Base-by-base conservation (phyloP, 73 alveolate genomes). In the Urostyla sp. region DNA sequence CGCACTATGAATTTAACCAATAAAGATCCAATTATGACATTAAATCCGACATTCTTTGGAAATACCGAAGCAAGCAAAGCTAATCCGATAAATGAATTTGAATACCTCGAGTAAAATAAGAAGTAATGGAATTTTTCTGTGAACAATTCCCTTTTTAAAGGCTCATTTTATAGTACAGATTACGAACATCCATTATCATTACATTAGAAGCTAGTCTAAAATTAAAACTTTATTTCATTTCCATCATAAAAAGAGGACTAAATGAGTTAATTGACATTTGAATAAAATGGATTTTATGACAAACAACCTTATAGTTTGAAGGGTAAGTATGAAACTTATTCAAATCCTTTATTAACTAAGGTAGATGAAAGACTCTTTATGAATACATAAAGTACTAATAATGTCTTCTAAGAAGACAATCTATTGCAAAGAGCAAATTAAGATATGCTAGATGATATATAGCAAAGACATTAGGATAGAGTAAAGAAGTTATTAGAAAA, bases 181-280 rank as follows among this genome's bases (percentile, higher is more conserved):
- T 48, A 46, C 24, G 83, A 69, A 27, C 83, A 69, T 37, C 83
- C 83, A 6, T 32, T 69, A 11, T 69, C 83, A 27, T 69, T 69
- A 16, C 83, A 69, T 69, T 18, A 69, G 32, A 69, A 67, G 10
- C 37, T 69, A 10, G 26, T 24, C 72, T 26, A 20, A 1, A 56
- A 56, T 16, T 54, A 16, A 18, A 4, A 31, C 15, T 38, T 46
- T 46, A 69, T 69, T 1, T 23, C 69, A 8, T 69, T 69, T 54
- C 83, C 83, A 26, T 57, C 83, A 24, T 31, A 46, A 44, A 57
- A 37, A 27, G 49, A 26, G 16, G 83, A 69, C 30, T 8, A 69
- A 28, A 48, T 69, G 30, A 49, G 21, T 13, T 4, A 69, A 20
- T 28, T 54, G 24, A 69, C 67, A 6, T 37, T 69, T 3, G 69